Conservation (phyloP, 306 rosid genomes). For the Glycine tomentella region DNA sequence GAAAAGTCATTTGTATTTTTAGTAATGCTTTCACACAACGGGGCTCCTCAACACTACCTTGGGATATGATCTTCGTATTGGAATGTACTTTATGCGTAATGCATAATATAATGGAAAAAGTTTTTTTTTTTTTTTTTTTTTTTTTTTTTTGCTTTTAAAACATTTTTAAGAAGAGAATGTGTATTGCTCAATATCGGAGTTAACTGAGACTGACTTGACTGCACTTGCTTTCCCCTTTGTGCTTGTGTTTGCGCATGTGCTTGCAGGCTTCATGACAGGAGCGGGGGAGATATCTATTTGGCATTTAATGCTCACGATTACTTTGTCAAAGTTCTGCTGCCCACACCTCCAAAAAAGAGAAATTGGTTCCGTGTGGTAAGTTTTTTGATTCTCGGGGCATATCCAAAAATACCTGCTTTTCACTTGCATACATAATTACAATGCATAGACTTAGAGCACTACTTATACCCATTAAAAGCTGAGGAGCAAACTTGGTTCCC, state of each 20-base stretch:
- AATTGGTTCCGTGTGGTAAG: slow-evolving; percentile 96
- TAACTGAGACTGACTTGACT: slow-evolving; percentile 29
- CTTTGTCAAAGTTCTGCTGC: slow-evolving; percentile 40
- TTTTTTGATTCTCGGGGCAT: slow-evolving; percentile 25
- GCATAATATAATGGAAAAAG: neutral
- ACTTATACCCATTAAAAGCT: neutral
- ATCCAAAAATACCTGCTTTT: slow-evolving; percentile 10
- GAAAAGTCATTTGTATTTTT: slow-evolving; percentile 12
- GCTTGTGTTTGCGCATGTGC: slow-evolving; percentile 28
- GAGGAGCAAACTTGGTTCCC: neutral
- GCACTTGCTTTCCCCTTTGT: slow-evolving; percentile 31
- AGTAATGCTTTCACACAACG: too few species aligned
- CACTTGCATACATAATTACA: slow-evolving; percentile 36
- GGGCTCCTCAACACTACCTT: too few species aligned
- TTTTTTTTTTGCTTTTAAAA: slow-evolving; percentile 2
- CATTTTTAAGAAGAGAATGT: neutral
- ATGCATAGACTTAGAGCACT: neutral
- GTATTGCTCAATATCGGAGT: neutral
- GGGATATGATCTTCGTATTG: slow-evolving; percentile 24
- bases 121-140: neutral
- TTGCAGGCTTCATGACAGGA: slow-evolving; percentile 80
- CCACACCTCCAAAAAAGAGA: slow-evolving; percentile 68
- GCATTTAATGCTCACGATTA: too few species aligned
- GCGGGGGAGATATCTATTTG: slow-evolving; percentile 33
- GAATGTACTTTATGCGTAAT: slow-evolving; percentile 28